Evolutionary conservation across 768 basidiomycete genomes (phyloP).

Genomic region (Lactarius hatsudake): DNA sequence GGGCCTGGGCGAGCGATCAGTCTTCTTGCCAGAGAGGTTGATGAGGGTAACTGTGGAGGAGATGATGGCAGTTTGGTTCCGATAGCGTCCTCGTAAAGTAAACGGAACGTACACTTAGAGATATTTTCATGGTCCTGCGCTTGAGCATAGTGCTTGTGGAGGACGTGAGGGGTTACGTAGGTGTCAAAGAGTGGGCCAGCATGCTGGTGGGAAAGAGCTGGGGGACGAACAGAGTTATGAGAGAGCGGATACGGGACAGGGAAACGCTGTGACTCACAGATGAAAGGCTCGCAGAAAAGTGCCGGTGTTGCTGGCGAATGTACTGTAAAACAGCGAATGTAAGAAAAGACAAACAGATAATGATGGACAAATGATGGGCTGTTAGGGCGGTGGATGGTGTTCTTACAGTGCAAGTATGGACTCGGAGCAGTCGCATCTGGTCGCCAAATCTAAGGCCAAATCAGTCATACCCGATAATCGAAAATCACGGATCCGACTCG

Average conservation of each 20-base stretch:
- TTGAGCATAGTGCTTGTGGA: constrained; percentile 83
- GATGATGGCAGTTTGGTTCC: constrained; percentile 93
- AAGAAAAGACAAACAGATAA: background rate
- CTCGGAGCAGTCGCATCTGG: constrained; percentile 14
- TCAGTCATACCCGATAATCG: constrained; percentile 12
- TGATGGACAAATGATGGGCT: background rate
- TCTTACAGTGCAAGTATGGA: constrained; percentile 1
- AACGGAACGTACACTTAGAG: constrained; percentile 50
- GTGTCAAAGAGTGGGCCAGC: constrained; percentile 73
- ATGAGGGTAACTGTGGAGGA: constrained; percentile 95
- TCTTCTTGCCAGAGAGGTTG: constrained; percentile 99
- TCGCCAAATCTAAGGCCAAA: constrained; percentile 9
- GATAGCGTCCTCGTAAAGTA: constrained; percentile 96
- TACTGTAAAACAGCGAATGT: background rate
- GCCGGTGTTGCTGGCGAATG: background rate
- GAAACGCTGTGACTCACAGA: constrained; percentile 13
- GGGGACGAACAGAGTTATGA: background rate
- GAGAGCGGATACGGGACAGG: background rate
- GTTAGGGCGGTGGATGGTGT: background rate
- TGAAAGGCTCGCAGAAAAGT: too few relatives aligned
- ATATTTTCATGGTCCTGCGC: constrained; percentile 61
- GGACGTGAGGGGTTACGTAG: constrained; percentile 86
- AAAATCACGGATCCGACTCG: background rate
- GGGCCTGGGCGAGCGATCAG: constrained; percentile 59
- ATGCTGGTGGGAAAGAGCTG: constrained; percentile 40